Conservation (phyloP, 305 asterid species). For the Fraxinus platypoda region DNA sequence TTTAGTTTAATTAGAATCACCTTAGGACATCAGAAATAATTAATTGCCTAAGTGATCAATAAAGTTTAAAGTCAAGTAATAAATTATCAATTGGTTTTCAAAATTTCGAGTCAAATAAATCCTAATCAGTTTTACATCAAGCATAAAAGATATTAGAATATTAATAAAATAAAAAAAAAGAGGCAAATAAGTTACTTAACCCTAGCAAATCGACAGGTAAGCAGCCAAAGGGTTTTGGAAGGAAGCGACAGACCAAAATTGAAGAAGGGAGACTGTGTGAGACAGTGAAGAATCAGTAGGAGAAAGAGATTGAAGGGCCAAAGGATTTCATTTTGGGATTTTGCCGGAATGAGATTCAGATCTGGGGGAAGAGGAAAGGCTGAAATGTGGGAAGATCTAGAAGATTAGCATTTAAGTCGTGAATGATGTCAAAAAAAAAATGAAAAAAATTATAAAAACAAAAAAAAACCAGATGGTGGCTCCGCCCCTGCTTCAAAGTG, state of each 20-base stretch:
- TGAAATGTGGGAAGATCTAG: neutral
- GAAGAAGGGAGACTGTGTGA: neutral
- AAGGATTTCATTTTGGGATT: neutral
- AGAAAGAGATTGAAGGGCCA: neutral
- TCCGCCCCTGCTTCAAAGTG: neutral
- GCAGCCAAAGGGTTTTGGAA: neutral
- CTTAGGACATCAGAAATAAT: neutral
- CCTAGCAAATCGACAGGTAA: neutral
- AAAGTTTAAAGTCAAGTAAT: neutral
- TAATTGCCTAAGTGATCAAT: neutral
- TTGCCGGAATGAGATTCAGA: conserved; percentile 1
- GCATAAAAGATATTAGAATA: neutral
- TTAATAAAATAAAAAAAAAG: neutral
- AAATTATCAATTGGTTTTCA: neutral
- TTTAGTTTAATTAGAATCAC: neutral
- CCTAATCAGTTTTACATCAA: neutral
- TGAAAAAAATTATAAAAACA: too few species aligned
- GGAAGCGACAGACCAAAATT: neutral
- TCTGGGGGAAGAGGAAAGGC: neutral
- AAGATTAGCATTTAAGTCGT: neutral
- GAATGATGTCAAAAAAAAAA: neutral
- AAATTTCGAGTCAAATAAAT: neutral
- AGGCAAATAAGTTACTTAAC: neutral
- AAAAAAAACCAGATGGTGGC: neutral
- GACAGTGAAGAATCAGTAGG: neutral